Base-by-base conservation (phyloP, 1,284 basidiomycete species). In the Ustilago lituana region DNA sequence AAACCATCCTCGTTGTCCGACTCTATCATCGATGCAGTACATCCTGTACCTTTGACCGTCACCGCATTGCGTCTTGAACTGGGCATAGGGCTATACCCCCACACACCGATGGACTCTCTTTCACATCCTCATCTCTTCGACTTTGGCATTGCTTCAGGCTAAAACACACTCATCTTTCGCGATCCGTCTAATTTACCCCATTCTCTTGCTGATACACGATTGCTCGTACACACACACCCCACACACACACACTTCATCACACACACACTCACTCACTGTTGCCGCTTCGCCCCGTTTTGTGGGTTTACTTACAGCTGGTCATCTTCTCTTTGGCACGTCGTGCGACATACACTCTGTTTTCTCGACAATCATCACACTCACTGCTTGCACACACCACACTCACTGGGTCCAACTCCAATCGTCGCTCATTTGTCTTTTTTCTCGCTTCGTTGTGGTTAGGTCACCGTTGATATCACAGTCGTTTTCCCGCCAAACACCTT, bases 11-110 rank as follows among this genome's bases (percentile, higher is more conserved):
- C 3, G 4, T 22, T 23, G 7, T 5, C 37, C n/a, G 27, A 29
- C n/a, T 20, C 17, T 31, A 19, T 23, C 19, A 31, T 32, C 10
- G 23, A 5, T 20, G 3, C 7, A 7, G 15, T 14, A 22, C 17
- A 4, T 8, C 22, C 33, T 27, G 38, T 35, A 61, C 50, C 51
- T 50, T 46, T 64, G 54, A 20, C 54, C 60, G 17, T 24, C 51
- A 26, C 24, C 17, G 19, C 33, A 33, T 35, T 37, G 33, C 17
- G 41, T 12, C 31, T 35, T 29, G 36, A 27, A 40, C 40, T 5
- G 50, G 50, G 46, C 55, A 49, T 32, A 56, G 54, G 61, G 49
- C 61, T 64, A 64, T 64, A 64, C 61, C 61, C 52, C 17, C 15
- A n/a, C n/a, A n/a, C 32, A 22, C 27, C 12, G 27, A 29, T 29